Base-by-base conservation (phyloP, 2,329 filamentous ascomycete genomes). In the Claviceps arundinis region DNA sequence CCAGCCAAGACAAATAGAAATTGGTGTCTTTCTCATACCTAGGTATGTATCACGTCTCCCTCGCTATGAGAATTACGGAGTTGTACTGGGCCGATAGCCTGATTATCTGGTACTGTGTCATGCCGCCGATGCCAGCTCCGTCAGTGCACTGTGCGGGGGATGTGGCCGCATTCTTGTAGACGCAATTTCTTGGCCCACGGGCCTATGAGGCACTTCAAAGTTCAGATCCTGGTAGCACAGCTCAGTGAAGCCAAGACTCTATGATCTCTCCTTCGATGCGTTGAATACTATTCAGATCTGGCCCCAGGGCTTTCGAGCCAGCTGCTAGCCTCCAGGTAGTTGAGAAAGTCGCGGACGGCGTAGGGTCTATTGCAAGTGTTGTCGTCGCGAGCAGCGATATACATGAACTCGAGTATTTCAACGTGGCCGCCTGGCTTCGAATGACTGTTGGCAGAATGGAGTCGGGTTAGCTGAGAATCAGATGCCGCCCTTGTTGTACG, bases 261-360 rank as follows among this genome's bases (percentile, higher is more conserved):
- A 53, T 43, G 30, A 76, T 62, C 52, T 70, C 66, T 3, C 58
- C 57, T 1, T 67, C 62, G 1, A 71, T 61, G 2, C 57, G 51
- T 11, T 60, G 56, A 52, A 76, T 64, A 47, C 67, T 69, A 56
- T 72, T 61, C 22, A 73, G 57, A 45, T 76, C 67, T 17, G 67
- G 66, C 1, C 72, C 73, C 1, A 74, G 61, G 6, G 59, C 65
- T 0, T 62, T 60, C 55, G 76, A 62, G 19, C 73, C 73, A 16
- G 64, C 60, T 8, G 62, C 60, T 9, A 76, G 57, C 22, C 22
- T 22, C 22, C 22, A 22, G 3, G 56, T 68, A 73, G 14, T 58
- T 58, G 24, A 71, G 58, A 54, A 73, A 76, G 58, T 76, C 73
- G 24, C 72, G 68, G 58, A 72, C 68, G 5, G 73, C 72, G 50